Percentiles rank a stretch among this genome's conserved stretches.
Evolutionary conservation across 352 stramenopile genomes (phyloP).

Genomic region (Phytophthora citrophthora): DNA sequence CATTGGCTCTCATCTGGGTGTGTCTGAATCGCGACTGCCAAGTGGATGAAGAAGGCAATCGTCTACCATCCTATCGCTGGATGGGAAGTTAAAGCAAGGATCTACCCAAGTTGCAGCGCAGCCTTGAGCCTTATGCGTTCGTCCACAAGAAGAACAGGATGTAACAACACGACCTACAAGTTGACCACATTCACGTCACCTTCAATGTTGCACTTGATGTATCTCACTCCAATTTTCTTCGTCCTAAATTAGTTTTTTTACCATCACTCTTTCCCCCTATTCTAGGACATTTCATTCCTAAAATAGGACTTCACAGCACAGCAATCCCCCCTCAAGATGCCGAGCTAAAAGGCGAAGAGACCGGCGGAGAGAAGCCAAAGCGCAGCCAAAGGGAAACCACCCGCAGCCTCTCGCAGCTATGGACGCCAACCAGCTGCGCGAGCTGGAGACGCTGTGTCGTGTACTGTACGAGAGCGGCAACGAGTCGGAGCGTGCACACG

Average conservation of each 20-base stretch:
- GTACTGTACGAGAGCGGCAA: slow-evolving; percentile 82
- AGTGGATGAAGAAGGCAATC: slow-evolving; percentile 85
- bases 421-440: slow-evolving; percentile 80
- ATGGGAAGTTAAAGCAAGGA: slow-evolving; percentile 59
- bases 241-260: slow-evolving; percentile 3
- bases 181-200: slow-evolving; percentile 1
- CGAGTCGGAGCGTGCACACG: slow-evolving; percentile 72
- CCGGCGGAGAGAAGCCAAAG: slow-evolving; percentile 17
- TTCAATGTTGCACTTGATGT: slow-evolving; percentile 6
- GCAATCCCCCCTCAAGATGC: slow-evolving; percentile 21
- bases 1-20: slow-evolving; percentile 88
- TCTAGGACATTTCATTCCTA: not conserved
- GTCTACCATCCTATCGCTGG: slow-evolving; percentile 86
- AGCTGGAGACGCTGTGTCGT: slow-evolving; percentile 82
- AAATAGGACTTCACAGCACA: slow-evolving; percentile 2
- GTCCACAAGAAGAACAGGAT: slow-evolving; percentile 3
- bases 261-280: not conserved
- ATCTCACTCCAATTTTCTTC: not conserved
- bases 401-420: slow-evolving; percentile 35
- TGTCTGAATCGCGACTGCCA: slow-evolving; percentile 90
- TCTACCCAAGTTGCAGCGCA: not conserved
- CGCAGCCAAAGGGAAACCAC: slow-evolving; percentile 17
- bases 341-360: slow-evolving; percentile 31
- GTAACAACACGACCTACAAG: slow-evolving; percentile 9
- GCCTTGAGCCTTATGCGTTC: not conserved